Percentiles rank a stretch among this genome's conserved stretches.
phyloP scores from a whole-genome alignment of 108 stramenopile species.

The Skeletonema grethae region DNA sequence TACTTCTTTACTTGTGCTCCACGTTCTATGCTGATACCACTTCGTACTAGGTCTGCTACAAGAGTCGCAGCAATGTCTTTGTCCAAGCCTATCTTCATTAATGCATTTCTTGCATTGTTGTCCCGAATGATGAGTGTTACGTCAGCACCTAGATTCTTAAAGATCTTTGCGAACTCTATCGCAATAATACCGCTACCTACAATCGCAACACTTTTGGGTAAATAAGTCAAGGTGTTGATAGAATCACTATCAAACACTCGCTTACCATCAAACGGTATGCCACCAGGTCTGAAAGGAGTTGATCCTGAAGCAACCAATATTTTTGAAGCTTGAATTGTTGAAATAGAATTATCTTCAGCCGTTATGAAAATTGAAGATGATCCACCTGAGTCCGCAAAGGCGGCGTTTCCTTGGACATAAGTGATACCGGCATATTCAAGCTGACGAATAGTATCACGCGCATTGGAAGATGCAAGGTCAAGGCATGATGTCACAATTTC shows the following conservation, averaged over 20 bases:
- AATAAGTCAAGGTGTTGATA: conserved; percentile 62
- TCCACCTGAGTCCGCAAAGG: conserved; percentile 63
- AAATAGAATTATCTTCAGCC: conserved; percentile 16
- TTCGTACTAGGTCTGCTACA: conserved; percentile 51
- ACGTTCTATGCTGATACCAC: conserved; percentile 67
- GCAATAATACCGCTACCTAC: conserved; percentile 81
- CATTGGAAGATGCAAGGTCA: conserved; percentile 73
- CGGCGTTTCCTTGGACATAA: conserved; percentile 61
- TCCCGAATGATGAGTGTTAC: conserved; percentile 83
- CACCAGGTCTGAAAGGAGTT: conserved; percentile 66
- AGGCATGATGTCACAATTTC: conserved; percentile 72
- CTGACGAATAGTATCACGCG: conserved; percentile 64
- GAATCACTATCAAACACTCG: conserved; percentile 78
- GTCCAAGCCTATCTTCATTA: conserved; percentile 85
- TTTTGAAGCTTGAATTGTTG: conserved; percentile 51
- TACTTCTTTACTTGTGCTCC: conserved; percentile 70
- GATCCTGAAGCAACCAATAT: conserved; percentile 74
- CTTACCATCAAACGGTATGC: conserved; percentile 78
- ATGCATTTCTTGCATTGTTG: conserved; percentile 62
- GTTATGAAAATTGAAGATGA: conserved; percentile 51
- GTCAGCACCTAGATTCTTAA: conserved; percentile 76
- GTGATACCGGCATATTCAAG: conserved; percentile 65
- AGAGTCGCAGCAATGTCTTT: conserved; percentile 62
- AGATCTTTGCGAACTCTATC: conserved; percentile 85
- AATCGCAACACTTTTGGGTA: conserved; percentile 79